phyloP scores from a whole-genome alignment of 495 filamentous ascomycete species.

The Podospora appendiculata region DNA sequence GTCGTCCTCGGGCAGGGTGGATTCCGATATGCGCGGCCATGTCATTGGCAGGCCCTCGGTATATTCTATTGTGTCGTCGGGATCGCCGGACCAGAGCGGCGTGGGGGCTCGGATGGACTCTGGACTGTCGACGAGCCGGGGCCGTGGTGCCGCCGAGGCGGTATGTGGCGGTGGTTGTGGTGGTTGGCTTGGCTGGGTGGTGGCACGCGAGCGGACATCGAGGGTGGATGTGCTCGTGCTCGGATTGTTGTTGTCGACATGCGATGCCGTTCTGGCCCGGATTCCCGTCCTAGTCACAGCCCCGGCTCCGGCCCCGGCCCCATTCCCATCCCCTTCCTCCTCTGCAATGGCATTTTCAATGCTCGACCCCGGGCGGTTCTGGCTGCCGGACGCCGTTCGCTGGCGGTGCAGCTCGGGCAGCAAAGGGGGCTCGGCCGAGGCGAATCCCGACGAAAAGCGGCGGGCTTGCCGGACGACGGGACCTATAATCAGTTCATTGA shows the following conservation, averaged over 20 bases:
- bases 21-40: not conserved
- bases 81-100: not conserved
- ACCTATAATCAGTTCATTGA: constrained; percentile 68
- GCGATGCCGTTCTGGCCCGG: too few relatives aligned
- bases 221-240: not conserved
- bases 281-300: too few relatives aligned
- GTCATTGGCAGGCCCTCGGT: not conserved
- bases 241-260: not conserved
- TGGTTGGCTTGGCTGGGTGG: not conserved
- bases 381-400: constrained; percentile 9
- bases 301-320: not conserved
- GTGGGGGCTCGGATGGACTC: not conserved
- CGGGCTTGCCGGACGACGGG: constrained; percentile 69
- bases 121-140: too few relatives aligned
- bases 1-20: constrained; percentile 76
- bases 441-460: constrained; percentile 48
- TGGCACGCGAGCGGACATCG: not conserved
- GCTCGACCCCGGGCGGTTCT: not conserved
- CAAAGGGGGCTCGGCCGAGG: constrained; percentile 18
- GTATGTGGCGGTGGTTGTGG: too few relatives aligned
- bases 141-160: too few relatives aligned
- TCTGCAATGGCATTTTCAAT: constrained; percentile 15
- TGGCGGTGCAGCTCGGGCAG: constrained; percentile 2
- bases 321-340: not conserved
- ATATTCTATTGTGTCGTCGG: not conserved